Percentiles rank a stretch among this genome's conserved stretches.
Evolutionary conservation across 345 rosid genomes (phyloP).

Genomic region (Hypericum perforatum): DNA sequence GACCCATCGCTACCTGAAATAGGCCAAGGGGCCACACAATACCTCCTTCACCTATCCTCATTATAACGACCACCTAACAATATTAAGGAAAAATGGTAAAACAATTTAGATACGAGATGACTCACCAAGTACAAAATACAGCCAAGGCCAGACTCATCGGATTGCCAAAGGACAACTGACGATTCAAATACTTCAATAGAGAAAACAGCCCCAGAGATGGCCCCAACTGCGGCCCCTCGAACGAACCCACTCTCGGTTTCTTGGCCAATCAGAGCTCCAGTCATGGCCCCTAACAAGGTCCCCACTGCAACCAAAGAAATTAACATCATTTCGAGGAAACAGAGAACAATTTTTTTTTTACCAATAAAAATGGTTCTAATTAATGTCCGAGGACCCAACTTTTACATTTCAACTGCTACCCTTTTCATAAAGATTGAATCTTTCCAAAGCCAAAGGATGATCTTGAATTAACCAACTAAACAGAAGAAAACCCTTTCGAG

Average conservation of each 20-base stretch:
- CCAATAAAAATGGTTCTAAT: no score
- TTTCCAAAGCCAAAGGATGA: no score
- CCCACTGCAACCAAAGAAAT: conserved; percentile 49
- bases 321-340: neutral
- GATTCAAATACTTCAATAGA: conserved; percentile 98
- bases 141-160: conserved; percentile 83
- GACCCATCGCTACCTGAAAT: no score
- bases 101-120: conserved; percentile 1
- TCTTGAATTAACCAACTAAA: no score
- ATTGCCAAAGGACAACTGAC: conserved; percentile 88
- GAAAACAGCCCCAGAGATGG: conserved; percentile 98
- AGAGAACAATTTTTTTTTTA: no score
- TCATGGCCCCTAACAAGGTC: conserved; percentile 91
- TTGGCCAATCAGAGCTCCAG: conserved; percentile 98
- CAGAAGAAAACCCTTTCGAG: no score
- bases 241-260: conserved; percentile 98
- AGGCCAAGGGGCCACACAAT: no score
- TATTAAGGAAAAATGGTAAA: neutral
- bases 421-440: no score
- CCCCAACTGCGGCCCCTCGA: conserved; percentile 95
- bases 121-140: conserved; percentile 94
- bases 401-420: no score
- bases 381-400: no score
- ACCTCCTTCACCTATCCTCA: no score
- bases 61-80: neutral